A percentile compares a stretch with the other conserved stretches of the same genome.
These are phyloP conservation scores for Paulownia fortunei DNA, from an alignment of 257 asterid species.

Conservation along the genomic window DNA sequence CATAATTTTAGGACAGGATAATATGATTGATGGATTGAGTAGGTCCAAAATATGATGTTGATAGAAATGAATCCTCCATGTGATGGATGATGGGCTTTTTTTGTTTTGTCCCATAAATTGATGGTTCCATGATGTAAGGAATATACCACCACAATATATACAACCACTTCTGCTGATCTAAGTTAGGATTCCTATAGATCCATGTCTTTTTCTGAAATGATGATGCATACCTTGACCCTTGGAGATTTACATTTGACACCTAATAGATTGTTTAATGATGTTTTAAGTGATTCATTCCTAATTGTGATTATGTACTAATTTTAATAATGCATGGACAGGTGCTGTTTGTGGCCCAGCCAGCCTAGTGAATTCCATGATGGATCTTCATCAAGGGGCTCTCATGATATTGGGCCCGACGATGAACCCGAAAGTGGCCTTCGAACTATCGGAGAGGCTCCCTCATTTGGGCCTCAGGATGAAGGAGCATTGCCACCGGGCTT, in stretches of 20 bases:
- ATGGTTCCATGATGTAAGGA: not conserved
- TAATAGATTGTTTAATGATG: not conserved
- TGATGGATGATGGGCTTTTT: not conserved
- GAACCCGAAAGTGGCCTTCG: constrained; percentile 77
- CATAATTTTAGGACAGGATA: not conserved
- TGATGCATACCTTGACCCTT: not conserved
- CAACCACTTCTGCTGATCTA: not conserved
- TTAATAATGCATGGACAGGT: constrained; percentile 35
- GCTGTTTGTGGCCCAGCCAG: constrained; percentile 79
- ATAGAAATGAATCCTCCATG: constrained; percentile 5
- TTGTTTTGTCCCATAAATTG: not conserved
- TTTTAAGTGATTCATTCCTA: no score
- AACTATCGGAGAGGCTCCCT: constrained; percentile 68
- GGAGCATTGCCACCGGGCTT: constrained; percentile 71
- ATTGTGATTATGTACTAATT: not conserved
- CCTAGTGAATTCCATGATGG: constrained; percentile 77
- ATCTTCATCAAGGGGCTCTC: constrained; percentile 69
- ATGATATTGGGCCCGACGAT: constrained; percentile 81
- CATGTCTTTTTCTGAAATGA: not conserved
- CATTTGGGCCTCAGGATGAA: constrained; percentile 75
- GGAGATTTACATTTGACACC: not conserved
- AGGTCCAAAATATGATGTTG: not conserved
- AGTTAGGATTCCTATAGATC: not conserved
- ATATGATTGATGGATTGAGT: not conserved
- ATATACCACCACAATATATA: no score